These are phyloP conservation scores for Naematelia aurantialba DNA, from an alignment of 768 basidiomycete genomes.

Conservation along the genomic window DNA sequence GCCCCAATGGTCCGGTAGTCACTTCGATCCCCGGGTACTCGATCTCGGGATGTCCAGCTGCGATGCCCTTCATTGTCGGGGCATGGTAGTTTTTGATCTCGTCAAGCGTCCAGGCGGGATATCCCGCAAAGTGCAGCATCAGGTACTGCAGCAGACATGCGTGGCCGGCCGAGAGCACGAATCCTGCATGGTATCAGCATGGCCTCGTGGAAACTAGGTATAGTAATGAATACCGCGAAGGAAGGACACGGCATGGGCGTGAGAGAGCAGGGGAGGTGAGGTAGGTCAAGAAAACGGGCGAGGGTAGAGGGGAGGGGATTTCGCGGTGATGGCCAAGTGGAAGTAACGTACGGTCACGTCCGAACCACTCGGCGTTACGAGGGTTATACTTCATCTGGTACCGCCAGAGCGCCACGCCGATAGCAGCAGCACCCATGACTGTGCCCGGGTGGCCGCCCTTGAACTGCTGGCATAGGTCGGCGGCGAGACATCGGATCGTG, in stretches of 20 bases:
- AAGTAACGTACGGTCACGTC: constrained; percentile 39
- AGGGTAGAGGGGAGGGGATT: no score
- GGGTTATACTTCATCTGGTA: constrained; percentile 50
- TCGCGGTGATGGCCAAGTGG: no score
- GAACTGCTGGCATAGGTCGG: constrained; percentile 47
- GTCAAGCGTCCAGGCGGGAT: constrained; percentile 48
- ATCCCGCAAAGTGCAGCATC: constrained; percentile 48
- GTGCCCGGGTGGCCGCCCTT: constrained; percentile 51
- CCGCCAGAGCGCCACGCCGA: constrained; percentile 47
- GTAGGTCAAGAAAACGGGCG: no score
- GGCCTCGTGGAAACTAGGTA: background rate
- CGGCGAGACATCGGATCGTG: constrained; percentile 46
- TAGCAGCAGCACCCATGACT: constrained; percentile 51
- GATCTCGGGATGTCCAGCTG: constrained; percentile 50
- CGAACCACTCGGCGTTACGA: constrained; percentile 49
- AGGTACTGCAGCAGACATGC: constrained; percentile 50
- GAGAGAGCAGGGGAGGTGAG: no score
- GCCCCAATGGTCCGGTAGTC: constrained; percentile 49
- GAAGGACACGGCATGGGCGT: no score
- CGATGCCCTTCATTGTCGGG: constrained; percentile 39
- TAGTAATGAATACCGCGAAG: no score
- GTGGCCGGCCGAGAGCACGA: constrained; percentile 48
- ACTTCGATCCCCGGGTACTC: constrained; percentile 43
- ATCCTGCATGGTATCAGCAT: constrained; percentile 18
- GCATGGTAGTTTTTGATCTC: constrained; percentile 48